Evolutionary conservation across 768 basidiomycete species (phyloP).

Genomic region (Pulveroboletus sp.): DNA sequence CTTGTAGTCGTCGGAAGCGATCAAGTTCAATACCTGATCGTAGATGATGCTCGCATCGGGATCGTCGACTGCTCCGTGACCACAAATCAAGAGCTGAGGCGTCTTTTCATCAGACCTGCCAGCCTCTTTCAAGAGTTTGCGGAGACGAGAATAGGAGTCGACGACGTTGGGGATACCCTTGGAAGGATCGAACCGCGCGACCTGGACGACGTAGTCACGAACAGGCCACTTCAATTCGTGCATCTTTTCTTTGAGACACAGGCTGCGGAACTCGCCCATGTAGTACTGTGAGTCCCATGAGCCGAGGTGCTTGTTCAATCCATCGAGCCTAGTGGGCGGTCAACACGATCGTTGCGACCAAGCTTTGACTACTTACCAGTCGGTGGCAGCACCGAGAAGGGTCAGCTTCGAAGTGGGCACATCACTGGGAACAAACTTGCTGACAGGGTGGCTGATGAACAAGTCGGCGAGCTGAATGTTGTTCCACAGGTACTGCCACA

Average conservation of each 20-base stretch:
- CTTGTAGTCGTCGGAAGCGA: constrained; percentile 50
- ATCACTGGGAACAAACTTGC: constrained; percentile 87
- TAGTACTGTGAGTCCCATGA: constrained; percentile 84
- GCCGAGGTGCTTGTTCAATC: constrained; percentile 86
- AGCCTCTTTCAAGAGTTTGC: constrained; percentile 53
- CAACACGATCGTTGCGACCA: constrained; percentile 7
- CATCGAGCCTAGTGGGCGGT: constrained; percentile 66
- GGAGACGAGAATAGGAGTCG: constrained; percentile 85
- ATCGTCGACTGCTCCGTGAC: constrained; percentile 93
- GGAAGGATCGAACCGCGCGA: constrained; percentile 93
- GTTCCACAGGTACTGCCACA: constrained; percentile 95
- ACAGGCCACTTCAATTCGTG: constrained; percentile 71
- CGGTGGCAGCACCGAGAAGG: constrained; percentile 80
- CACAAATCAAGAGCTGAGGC: constrained; percentile 80
- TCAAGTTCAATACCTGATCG: constrained; percentile 67
- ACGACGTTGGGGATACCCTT: constrained; percentile 83
- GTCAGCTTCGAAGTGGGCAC: constrained; percentile 71
- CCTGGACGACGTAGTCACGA: constrained; percentile 84
- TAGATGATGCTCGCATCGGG: constrained; percentile 93
- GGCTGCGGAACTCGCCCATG: constrained; percentile 82
- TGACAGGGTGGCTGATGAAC: constrained; percentile 94
- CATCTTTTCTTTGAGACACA: constrained; percentile 82
- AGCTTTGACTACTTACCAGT: constrained; percentile 55
- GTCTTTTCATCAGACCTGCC: constrained; percentile 46
- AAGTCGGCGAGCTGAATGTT: constrained; percentile 88